A percentile compares a stretch with the other conserved stretches of the same genome.
Evolutionary conservation across 768 basidiomycete genomes (phyloP).

Genomic region (Kwoniella mangroviensis): DNA sequence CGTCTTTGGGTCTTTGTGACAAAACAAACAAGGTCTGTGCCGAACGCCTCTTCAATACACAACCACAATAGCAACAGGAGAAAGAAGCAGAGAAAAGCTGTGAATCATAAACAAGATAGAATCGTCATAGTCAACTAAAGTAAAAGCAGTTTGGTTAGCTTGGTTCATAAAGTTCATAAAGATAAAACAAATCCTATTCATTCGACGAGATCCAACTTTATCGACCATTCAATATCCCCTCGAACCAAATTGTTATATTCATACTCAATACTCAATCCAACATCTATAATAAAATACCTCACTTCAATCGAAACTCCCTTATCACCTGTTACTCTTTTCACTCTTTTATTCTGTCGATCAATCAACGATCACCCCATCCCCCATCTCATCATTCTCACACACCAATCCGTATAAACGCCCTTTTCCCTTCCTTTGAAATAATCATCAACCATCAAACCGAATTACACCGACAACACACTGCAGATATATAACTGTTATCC

Average conservation of each 20-base stretch:
- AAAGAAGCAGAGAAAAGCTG: neutral
- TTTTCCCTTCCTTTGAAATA: constrained; percentile 12
- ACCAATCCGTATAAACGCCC: neutral
- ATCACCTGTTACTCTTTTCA: neutral
- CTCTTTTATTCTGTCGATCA: constrained; percentile 8
- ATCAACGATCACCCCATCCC: neutral
- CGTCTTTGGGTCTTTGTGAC: neutral
- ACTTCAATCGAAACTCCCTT: neutral
- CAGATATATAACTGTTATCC: neutral
- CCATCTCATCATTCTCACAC: neutral
- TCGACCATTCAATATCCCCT: constrained; percentile 6
- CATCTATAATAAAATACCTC: neutral
- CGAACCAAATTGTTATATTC: neutral
- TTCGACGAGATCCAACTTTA: too few species aligned
- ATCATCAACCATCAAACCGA: neutral
- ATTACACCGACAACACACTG: neutral
- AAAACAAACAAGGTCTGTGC: neutral
- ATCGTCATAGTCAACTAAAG: neutral
- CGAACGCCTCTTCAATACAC: neutral
- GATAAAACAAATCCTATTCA: too few species aligned
- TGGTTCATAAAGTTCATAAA: too few species aligned
- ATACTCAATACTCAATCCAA: neutral
- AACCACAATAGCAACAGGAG: neutral
- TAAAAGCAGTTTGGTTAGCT: too few species aligned
- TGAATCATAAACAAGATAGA: neutral